These are phyloP conservation scores for Saccharomycodes ludwigii DNA, from an alignment of 805 yeast genomes.

Conservation along the genomic window DNA sequence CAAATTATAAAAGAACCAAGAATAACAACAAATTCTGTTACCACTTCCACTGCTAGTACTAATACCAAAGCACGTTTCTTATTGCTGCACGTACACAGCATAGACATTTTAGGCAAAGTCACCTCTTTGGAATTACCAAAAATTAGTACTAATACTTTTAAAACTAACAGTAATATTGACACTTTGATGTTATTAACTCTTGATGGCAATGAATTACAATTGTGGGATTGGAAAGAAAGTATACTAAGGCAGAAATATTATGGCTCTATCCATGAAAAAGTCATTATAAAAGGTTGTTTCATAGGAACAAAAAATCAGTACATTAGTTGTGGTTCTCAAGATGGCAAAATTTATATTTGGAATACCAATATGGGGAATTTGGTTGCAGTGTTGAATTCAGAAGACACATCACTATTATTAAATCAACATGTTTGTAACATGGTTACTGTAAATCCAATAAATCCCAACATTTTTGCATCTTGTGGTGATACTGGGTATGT, in stretches of 20 bases:
- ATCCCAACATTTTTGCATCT: conserved; percentile 51
- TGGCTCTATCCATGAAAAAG: conserved; percentile 63
- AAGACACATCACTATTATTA: too few species aligned
- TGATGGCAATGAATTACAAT: conserved; percentile 63
- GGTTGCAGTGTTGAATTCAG: conserved; percentile 24
- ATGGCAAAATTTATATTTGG: conserved; percentile 70
- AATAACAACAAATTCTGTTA: too few species aligned
- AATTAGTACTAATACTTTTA: conserved; percentile 14
- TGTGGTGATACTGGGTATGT: conserved; percentile 74
- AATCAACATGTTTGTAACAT: too few species aligned
- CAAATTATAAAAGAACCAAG: too few species aligned
- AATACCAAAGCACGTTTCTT: too few species aligned
- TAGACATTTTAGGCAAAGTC: too few species aligned
- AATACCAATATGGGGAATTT: conserved; percentile 59
- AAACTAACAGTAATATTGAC: too few species aligned
- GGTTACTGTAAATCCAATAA: conserved; percentile 57
- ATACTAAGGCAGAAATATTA: conserved; percentile 48
- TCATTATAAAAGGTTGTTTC: conserved; percentile 63
- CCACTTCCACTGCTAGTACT: too few species aligned
- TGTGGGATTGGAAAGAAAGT: conserved; percentile 62
- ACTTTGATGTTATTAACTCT: conserved; percentile 47
- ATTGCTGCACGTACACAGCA: too few species aligned
- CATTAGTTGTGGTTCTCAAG: conserved; percentile 74
- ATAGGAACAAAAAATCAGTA: conserved; percentile 59
- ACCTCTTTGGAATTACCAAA: conserved; percentile 52